phyloP scores from a whole-genome alignment of 371 early-diverging fungal species.

The Rhizopus stolonifer region DNA sequence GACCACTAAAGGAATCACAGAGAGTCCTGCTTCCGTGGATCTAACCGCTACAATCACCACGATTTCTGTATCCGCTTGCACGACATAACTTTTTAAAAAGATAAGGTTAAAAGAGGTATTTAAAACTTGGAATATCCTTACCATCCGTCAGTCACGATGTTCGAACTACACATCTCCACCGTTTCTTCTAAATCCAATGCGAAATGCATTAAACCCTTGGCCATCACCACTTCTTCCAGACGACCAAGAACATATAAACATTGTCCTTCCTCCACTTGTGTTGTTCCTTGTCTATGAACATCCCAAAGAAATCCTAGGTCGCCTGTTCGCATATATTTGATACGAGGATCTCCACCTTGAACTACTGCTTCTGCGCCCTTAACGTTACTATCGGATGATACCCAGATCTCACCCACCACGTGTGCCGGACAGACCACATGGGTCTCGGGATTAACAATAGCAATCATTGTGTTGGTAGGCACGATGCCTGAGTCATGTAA shows the following conservation, averaged over 20 bases:
- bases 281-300: constrained; percentile 24
- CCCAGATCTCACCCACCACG: constrained; percentile 85
- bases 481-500: constrained; percentile 82
- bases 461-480: constrained; percentile 74
- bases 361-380: constrained; percentile 34
- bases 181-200: constrained; percentile 73
- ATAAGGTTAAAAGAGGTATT: too few species aligned
- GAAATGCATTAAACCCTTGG: constrained; percentile 67
- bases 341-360: constrained; percentile 56
- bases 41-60: constrained; percentile 47
- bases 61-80: constrained; percentile 47
- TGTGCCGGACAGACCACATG: constrained; percentile 59
- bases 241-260: constrained; percentile 75
- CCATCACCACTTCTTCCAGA: constrained; percentile 63
- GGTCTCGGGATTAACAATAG: constrained; percentile 76
- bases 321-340: constrained; percentile 76
- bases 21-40: constrained; percentile 29
- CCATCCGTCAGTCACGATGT: constrained; percentile 56
- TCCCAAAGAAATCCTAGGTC: constrained; percentile 81
- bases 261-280: constrained; percentile 58
- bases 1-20: constrained; percentile 58
- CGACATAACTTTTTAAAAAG: constrained; percentile 34
- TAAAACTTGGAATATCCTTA: too few species aligned
- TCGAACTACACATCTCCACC: constrained; percentile 59
- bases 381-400: constrained; percentile 65